A percentile compares a stretch with the other conserved stretches of the same genome.
Evolutionary conservation across 2,329 filamentous ascomycete species (phyloP).

Genomic region (Aciculosporium take): DNA sequence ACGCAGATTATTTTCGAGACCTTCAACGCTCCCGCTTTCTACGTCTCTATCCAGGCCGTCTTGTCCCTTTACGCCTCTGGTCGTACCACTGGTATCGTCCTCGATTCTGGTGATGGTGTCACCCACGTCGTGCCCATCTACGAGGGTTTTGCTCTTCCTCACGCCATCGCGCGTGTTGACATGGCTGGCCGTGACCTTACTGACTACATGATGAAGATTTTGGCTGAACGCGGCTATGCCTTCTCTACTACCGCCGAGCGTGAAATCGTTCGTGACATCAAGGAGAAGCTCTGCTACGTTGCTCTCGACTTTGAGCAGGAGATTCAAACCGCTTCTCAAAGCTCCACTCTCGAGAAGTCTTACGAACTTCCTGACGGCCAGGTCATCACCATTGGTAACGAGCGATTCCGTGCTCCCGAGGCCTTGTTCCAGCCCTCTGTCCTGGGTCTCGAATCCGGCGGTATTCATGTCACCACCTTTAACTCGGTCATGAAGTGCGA

Average conservation of each 20-base stretch:
- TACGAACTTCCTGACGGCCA: conserved; percentile 99
- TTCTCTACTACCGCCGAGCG: conserved; percentile 99
- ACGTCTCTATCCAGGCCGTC: conserved; percentile 99
- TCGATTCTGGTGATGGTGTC: conserved; percentile 99
- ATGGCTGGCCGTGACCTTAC: conserved; percentile 99
- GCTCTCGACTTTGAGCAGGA: conserved; percentile 99
- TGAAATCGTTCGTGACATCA: conserved; percentile 99
- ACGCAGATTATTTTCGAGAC: conserved; percentile 99
- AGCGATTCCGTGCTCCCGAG: conserved; percentile 99
- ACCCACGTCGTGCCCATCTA: conserved; percentile 99
- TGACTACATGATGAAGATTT: conserved; percentile 99
- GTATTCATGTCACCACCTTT: conserved; percentile 99
- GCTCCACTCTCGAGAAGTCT: conserved; percentile 97
- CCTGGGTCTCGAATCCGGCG: conserved; percentile 93
- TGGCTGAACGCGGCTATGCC: conserved; percentile 97
- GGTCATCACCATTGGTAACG: conserved; percentile 99
- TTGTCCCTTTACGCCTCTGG: conserved; percentile 98
- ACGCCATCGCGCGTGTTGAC: conserved; percentile 99
- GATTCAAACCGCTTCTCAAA: conserved; percentile 98
- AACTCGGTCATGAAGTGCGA: conserved; percentile 99
- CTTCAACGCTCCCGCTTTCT: conserved; percentile 99
- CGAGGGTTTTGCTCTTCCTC: conserved; percentile 99
- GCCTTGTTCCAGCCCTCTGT: conserved; percentile 99
- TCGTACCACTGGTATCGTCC: conserved; percentile 99
- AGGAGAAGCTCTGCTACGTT: conserved; percentile 99